Evolutionary conservation across 2,329 filamentous ascomycete species (phyloP).

Genomic region (Ophiosphaerella korrae): DNA sequence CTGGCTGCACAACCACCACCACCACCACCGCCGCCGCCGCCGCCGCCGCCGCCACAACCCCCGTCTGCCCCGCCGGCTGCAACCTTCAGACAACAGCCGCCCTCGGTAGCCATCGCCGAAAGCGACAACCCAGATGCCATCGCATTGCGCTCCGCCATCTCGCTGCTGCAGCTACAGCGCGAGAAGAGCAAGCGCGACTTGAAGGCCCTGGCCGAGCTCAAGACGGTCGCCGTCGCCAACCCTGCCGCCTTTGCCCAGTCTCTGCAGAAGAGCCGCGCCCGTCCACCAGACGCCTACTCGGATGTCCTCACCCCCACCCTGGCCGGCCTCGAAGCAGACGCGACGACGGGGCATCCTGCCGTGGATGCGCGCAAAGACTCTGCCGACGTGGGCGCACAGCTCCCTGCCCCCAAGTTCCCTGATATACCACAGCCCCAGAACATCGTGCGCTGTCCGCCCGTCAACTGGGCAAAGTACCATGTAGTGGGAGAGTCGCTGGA

Average conservation of each 20-base stretch:
- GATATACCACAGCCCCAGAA: constrained; percentile 78
- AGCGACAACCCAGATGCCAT: constrained; percentile 80
- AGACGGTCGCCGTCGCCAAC: constrained; percentile 70
- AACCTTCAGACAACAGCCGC: constrained; percentile 50
- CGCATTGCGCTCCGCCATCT: constrained; percentile 82
- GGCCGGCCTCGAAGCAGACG: constrained; percentile 36
- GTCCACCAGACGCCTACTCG: constrained; percentile 33
- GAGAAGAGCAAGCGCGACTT: constrained; percentile 79
- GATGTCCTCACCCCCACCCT: constrained; percentile 47
- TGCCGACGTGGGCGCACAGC: constrained; percentile 19
- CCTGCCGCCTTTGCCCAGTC: constrained; percentile 75
- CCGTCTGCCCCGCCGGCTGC: constrained; percentile 35
- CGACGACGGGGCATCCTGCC: constrained; percentile 13
- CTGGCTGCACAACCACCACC: constrained; percentile 31
- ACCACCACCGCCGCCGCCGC: constrained; percentile 29
- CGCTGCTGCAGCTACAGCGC: constrained; percentile 84
- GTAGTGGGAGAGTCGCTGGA: constrained; percentile 85
- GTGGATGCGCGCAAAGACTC: constrained; percentile 38
- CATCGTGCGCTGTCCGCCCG: constrained; percentile 81
- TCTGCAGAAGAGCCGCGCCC: constrained; percentile 63
- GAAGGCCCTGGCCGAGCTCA: constrained; percentile 69
- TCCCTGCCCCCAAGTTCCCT: constrained; percentile 55
- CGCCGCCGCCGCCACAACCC: constrained; percentile 32
- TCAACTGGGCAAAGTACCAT: constrained; percentile 95
- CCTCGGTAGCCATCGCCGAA: constrained; percentile 53